Percentiles rank a stretch among this genome's conserved stretches.
phyloP scores from a whole-genome alignment of 73 alveolate genomes.

The Paramecium tetraurelia region DNA sequence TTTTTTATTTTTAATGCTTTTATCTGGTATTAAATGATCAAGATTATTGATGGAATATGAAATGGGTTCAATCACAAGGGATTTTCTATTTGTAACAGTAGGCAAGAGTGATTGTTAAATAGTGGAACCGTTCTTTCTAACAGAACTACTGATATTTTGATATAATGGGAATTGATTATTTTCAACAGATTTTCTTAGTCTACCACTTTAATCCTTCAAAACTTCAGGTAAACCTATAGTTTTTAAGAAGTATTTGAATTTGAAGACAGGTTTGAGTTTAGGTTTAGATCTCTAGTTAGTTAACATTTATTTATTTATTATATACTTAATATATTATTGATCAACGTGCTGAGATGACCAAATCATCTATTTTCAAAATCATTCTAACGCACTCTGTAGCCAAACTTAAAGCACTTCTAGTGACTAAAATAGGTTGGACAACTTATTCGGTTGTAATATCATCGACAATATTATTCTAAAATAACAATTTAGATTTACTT shows the following conservation, averaged over 20 bases:
- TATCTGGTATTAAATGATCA: neutral
- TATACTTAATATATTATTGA: neutral
- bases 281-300: neutral
- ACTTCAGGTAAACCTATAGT: neutral
- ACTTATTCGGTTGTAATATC: conserved; percentile 97
- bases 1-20: neutral
- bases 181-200: neutral
- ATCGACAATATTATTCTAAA: conserved; percentile 74
- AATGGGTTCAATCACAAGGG: neutral
- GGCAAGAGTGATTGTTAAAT: neutral
- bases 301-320: neutral
- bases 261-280: neutral
- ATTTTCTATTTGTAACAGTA: neutral
- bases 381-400: conserved; percentile 99
- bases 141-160: neutral
- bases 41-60: neutral
- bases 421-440: conserved; percentile 98
- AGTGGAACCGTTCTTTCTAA: neutral
- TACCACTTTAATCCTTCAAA: neutral
- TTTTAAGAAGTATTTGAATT: neutral
- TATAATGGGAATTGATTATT: neutral
- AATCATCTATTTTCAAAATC: conserved; percentile 99
- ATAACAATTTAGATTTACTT: conserved; percentile 56
- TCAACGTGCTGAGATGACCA: conserved; percentile 73
- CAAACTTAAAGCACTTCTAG: conserved; percentile 94